phyloP scores from a whole-genome alignment of 192 early-diverging fungal genomes.

The Backusella westeae region DNA sequence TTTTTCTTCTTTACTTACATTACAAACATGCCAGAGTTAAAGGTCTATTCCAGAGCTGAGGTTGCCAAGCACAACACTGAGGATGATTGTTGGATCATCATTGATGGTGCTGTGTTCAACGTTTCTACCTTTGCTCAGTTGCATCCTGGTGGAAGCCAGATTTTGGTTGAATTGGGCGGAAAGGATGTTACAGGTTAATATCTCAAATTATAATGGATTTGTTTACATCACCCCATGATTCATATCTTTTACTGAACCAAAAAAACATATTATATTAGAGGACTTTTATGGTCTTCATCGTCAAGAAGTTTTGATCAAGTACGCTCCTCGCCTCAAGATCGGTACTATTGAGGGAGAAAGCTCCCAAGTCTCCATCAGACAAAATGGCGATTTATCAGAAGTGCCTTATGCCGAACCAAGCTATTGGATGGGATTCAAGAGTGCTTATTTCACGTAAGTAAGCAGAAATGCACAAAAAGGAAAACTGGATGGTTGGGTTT shows the following conservation, averaged over 20 bases:
- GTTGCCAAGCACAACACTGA: constrained; percentile 34
- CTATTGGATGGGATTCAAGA: constrained; percentile 47
- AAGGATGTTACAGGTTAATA: constrained; percentile 61
- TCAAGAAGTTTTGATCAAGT: constrained; percentile 64
- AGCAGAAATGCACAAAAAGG: background rate
- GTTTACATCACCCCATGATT: too few species aligned
- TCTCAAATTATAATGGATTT: too few species aligned
- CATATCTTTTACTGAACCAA: too few species aligned
- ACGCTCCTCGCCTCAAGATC: constrained; percentile 55
- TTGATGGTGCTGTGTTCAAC: constrained; percentile 57
- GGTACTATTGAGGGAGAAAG: constrained; percentile 56
- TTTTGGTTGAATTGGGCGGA: constrained; percentile 75
- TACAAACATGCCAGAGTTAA: constrained; percentile 22
- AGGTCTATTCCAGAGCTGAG: constrained; percentile 31
- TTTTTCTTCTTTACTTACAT: background rate
- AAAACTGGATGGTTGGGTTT: background rate
- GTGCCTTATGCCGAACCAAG: constrained; percentile 79
- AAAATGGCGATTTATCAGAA: constrained; percentile 60
- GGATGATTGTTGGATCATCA: constrained; percentile 56
- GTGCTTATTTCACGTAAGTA: constrained; percentile 36
- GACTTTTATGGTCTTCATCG: constrained; percentile 38
- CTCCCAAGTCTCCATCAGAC: constrained; percentile 24
- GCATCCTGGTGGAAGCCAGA: constrained; percentile 53
- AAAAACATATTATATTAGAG: background rate
- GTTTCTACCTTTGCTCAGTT: constrained; percentile 52